These are phyloP conservation scores for Olyra latifolia DNA, from an alignment of 176 grass and related monocot genomes.

Conservation along the genomic window DNA sequence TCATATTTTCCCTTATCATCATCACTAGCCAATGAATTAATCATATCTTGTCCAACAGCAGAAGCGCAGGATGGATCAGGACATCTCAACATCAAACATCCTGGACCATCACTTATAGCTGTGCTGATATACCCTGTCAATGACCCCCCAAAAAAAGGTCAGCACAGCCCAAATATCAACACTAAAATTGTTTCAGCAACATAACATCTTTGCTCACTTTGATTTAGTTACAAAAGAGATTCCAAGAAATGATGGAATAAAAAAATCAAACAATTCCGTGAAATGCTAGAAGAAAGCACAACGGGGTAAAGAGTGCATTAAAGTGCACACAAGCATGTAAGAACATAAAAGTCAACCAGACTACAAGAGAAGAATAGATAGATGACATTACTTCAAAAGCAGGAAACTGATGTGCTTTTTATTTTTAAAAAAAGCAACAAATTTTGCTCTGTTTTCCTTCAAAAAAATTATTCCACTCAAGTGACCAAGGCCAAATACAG, in stretches of 20 bases:
- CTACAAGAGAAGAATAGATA: background rate
- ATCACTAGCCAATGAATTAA: constrained; percentile 57
- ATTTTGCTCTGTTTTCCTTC: background rate
- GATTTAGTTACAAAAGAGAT: background rate
- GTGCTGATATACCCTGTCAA: constrained; percentile 91
- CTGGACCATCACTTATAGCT: constrained; percentile 94
- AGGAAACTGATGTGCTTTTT: background rate
- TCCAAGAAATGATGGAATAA: background rate
- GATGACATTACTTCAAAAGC: background rate
- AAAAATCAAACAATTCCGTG: background rate
- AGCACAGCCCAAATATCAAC: background rate
- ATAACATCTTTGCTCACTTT: background rate
- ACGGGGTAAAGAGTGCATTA: background rate
- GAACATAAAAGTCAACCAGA: background rate
- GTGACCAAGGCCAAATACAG: background rate
- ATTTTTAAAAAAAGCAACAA: background rate
- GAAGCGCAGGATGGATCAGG: constrained; percentile 91
- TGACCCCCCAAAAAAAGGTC: constrained; percentile 13
- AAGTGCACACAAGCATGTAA: background rate
- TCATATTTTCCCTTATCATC: constrained; percentile 87
- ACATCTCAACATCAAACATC: constrained; percentile 97
- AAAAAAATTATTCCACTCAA: background rate
- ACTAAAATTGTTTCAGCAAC: constrained; percentile 1
- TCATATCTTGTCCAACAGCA: constrained; percentile 91
- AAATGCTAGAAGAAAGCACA: constrained; percentile 6